Evolutionary conservation across 2,329 filamentous ascomycete species (phyloP), one percentile per base, ranked within the genome.

Genomic region (Ophiobolus disseminans): DNA sequence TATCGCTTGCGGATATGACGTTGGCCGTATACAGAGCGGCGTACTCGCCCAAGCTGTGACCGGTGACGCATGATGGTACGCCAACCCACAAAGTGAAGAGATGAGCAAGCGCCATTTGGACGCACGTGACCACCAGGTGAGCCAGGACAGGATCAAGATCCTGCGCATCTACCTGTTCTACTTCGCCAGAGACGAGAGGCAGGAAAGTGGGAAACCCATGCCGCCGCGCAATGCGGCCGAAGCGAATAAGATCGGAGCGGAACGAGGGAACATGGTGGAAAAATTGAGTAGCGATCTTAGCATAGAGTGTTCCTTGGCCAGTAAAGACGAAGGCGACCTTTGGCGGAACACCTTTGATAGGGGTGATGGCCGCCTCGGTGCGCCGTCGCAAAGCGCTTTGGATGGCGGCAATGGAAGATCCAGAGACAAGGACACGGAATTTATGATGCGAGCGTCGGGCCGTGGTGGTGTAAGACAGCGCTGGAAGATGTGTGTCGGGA

Each of bases 61-160:
- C 65, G 6, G 63, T 40, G 9, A 62, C 58, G 8, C 49, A 23
- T 9, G 48, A 30, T 19, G 61, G 60, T 8, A 45, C 42, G 1
- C 60, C 45, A n/a, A 54, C 59, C 17, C 38, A 32, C 0, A 53
- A 53, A 3, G 10, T 26, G 61, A 59, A 64, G 8, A 46, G 50
- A 8, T 47, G 42, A 1, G 48, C 47, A 5, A 63, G 38, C 0
- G 62, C 63, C 25, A 82, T 77, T 50, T 81, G 66, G 0, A 75
- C 41, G 32, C 65, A 73, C 1, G 73, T 65, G 4, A 73, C 50
- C 2, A 74, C 76, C 3, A 80, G 62, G 36, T 81, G 78, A 7
- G 60, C 62, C 9, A 55, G n/a, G 9, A 48, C 21, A 6, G 53
- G 45, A 10, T 35, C 32, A 19, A 17, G 8, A 5, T 5, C 10